Base-by-base conservation (phyloP, 75 land plant genomes). In the Isoetes taiwanensis region DNA sequence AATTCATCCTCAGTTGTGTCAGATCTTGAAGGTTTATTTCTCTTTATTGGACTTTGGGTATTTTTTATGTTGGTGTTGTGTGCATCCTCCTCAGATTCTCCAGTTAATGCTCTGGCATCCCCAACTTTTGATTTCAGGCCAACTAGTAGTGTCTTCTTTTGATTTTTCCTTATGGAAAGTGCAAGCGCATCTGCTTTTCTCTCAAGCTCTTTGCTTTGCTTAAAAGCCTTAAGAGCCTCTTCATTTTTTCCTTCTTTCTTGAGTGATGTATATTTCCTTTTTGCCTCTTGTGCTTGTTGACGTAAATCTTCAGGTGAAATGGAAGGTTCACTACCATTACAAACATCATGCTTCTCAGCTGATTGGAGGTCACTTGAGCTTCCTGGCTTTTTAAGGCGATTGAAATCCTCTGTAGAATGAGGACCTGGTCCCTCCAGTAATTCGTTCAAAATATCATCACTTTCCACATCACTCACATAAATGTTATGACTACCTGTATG, bases 151-250 rank as follows among this genome's bases (percentile, higher is more conserved):
- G 59, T 72, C 57, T 35, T 78, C 66, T 66, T 76, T 23, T 75
- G 80, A 25, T 38, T 81, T 61, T 67, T 78, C 38, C 83, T 78
- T 27, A 84, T n/a, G 37, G 64, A 57, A 14, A 79, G 30, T 33
- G 82, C 96, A 61, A 81, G 52, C 52, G 85, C 81, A 9, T 59
- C 90, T 54, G 98, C 95, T 58, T 82, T 76, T 59, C 96, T 72
- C 62, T 88, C 96, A 28, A 93, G 83, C 61, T 93, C 98, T 63
- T 87, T 93, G 17, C 80, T 80, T 62, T 86, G 74, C 59, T 88
- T 93, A 52, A 81, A 93, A 17, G 98, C 96, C 65, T 64, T 73
- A 20, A 88, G 34, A 10, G 98, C 98, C 71, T 84, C 98, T 11
- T 61, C 79, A 37, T 72, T 41, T 57, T 93, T 93, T 28, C 90